Evolutionary conservation across 2,329 filamentous ascomycete species (phyloP), one percentile per base, ranked within the genome.

Genomic region (Cordyceps cateniannulata): DNA sequence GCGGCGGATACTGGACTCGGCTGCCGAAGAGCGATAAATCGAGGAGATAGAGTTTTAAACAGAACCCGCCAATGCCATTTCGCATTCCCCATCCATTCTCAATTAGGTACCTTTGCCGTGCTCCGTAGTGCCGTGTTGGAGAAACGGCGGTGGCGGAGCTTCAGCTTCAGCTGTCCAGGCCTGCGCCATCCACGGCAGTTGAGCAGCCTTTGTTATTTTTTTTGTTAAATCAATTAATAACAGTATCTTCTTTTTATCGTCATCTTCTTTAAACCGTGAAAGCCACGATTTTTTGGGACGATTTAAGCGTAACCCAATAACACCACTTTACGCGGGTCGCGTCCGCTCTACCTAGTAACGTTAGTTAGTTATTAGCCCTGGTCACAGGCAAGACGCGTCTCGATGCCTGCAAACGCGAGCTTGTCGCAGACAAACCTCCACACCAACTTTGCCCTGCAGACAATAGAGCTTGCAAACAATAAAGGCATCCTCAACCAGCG

Each of bases 351-450:
- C 51, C 51, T 24, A 16, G 54, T 25, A n/a, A n/a, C n/a, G n/a
- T n/a, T n/a, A n/a, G n/a, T n/a, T n/a, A n/a, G n/a, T n/a, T n/a
- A n/a, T n/a, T n/a, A n/a, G n/a, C n/a, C n/a, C n/a, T n/a, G n/a
- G n/a, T n/a, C n/a, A n/a, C 16, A 14, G 54, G 12, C 42, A 38
- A 25, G 35, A 61, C 62, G 62, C 59, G 62, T 61, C 29, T 32
- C 5, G 32, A 20, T 6, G 14, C 22, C 22, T 20, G 18, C 42
- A 22, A 48, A 54, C 42, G 47, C 54, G 53, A 58, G 45, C 16
- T 47, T 48, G 7, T n/a, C 24, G n/a, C 24, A 25, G 16, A 52
- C 49, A 20, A 20, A 6, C 38, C 24, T 44, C 24, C 32, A 48
- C 16, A 24, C 14, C 35, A 24, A n/a, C 1, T 45, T 44, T 42